Conservation (phyloP, 371 early-diverging fungal species). For the Phascolomyces articulosus region DNA sequence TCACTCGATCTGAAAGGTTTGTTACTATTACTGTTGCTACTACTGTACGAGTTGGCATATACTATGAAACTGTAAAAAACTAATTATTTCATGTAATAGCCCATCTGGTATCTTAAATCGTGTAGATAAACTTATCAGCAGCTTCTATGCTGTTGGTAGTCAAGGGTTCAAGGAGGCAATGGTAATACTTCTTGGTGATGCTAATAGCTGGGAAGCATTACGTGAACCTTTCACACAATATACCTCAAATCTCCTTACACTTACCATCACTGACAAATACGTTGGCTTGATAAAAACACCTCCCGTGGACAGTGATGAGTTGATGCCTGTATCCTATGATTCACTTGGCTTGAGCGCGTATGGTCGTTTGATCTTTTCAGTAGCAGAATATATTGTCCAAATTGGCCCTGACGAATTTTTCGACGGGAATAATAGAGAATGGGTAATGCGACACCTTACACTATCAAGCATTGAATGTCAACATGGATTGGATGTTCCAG, state of each 20-base stretch:
- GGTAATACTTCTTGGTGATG: slow-evolving; percentile 18
- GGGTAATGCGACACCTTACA: slow-evolving; percentile 48
- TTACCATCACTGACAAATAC: slow-evolving; percentile 23
- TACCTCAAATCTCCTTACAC: slow-evolving; percentile 21
- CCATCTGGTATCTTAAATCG: slow-evolving; percentile 26
- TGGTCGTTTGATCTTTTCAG: slow-evolving; percentile 53
- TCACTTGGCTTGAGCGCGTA: slow-evolving; percentile 59
- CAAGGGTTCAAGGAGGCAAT: slow-evolving; percentile 9
- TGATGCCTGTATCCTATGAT: slow-evolving; percentile 46
- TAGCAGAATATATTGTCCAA: slow-evolving; percentile 39
- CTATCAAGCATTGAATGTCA: slow-evolving; percentile 36
- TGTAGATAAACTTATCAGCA: slow-evolving; percentile 14
- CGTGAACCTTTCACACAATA: slow-evolving; percentile 19
- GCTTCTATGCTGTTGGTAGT: background rate
- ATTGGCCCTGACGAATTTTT: slow-evolving; percentile 34
- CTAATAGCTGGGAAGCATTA: slow-evolving; percentile 27
- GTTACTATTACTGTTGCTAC: background rate
- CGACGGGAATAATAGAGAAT: slow-evolving; percentile 12
- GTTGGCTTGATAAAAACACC: slow-evolving; percentile 21
- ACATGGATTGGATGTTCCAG: slow-evolving; percentile 29
- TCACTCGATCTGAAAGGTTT: slow-evolving; percentile 50
- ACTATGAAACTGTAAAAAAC: too few species aligned
- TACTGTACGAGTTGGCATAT: too few species aligned
- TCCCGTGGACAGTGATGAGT: slow-evolving; percentile 35
- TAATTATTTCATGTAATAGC: background rate